These are phyloP conservation scores for Taphrina deformans DNA, from an alignment of 1,139 yeast species.

Conservation along the genomic window DNA sequence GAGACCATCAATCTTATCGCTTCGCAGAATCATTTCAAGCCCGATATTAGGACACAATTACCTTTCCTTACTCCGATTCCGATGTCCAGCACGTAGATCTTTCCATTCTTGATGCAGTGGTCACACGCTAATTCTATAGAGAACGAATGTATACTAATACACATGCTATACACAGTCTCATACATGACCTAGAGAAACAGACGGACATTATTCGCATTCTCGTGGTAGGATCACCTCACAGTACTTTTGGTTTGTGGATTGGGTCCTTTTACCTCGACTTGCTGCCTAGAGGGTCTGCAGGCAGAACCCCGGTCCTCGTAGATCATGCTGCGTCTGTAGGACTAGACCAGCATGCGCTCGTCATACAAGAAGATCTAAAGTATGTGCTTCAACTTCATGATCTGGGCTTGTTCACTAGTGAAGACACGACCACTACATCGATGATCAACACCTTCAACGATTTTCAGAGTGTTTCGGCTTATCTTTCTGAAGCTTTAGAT, in stretches of 20 bases:
- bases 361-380: background rate
- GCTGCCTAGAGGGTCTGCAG: background rate
- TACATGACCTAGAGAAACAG: conserved; percentile 22
- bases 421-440: background rate
- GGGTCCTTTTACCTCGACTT: conserved; percentile 11
- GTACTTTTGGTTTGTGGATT: background rate
- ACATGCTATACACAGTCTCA: conserved; percentile 8
- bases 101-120: background rate
- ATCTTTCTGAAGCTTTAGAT: conserved; percentile 35
- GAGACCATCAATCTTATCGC: background rate
- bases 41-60: conserved; percentile 6
- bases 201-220: background rate
- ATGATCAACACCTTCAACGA: conserved; percentile 21
- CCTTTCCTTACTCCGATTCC: conserved; percentile 11
- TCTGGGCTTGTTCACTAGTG: background rate
- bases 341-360: conserved; percentile 3
- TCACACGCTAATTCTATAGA: background rate
- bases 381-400: background rate
- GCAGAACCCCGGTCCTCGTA: background rate
- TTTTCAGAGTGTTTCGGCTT: conserved; percentile 27
- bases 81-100: conserved; percentile 3
- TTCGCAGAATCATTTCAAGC: background rate
- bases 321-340: background rate
- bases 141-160: conserved; percentile 4
- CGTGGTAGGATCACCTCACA: background rate